These are phyloP conservation scores for Leishmania tropica DNA, from an alignment of 208 protist species.

Conservation along the genomic window DNA sequence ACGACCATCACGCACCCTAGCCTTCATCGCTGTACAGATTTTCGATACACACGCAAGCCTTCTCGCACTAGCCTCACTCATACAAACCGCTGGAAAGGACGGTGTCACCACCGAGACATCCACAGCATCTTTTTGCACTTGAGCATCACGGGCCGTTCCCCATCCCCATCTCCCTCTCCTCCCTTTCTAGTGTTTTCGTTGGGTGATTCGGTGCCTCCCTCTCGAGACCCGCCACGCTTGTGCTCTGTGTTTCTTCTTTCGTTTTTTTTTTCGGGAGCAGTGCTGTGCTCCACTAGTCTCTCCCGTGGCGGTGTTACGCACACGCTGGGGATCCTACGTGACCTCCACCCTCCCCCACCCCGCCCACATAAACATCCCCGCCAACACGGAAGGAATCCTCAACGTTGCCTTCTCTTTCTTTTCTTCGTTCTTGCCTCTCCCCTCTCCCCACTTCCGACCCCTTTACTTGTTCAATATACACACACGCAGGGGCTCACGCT, in stretches of 20 bases:
- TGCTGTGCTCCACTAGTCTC: neutral
- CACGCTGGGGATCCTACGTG: neutral
- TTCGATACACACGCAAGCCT: neutral
- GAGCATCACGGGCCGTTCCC: neutral
- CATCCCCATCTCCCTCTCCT: neutral
- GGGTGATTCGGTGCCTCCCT: neutral
- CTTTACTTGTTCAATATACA: neutral
- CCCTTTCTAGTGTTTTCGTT: neutral
- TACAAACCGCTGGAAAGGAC: neutral
- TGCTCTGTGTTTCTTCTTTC: slow-evolving; percentile 5
- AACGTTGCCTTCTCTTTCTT: neutral
- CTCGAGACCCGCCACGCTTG: neutral
- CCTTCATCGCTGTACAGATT: too few species aligned
- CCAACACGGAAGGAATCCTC: neutral
- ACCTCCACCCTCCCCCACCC: neutral
- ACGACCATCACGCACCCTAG: neutral
- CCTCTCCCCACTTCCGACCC: neutral
- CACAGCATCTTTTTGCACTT: neutral
- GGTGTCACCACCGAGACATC: neutral
- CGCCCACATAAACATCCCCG: neutral
- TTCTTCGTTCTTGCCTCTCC: slow-evolving; percentile 1
- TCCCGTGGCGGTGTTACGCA: neutral
- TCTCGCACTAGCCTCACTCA: neutral
- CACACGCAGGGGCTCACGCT: neutral
- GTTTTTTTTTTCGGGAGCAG: neutral